Conservation (phyloP, 768 basidiomycete genomes). For the Dictyophora rubrovolvata region DNA sequence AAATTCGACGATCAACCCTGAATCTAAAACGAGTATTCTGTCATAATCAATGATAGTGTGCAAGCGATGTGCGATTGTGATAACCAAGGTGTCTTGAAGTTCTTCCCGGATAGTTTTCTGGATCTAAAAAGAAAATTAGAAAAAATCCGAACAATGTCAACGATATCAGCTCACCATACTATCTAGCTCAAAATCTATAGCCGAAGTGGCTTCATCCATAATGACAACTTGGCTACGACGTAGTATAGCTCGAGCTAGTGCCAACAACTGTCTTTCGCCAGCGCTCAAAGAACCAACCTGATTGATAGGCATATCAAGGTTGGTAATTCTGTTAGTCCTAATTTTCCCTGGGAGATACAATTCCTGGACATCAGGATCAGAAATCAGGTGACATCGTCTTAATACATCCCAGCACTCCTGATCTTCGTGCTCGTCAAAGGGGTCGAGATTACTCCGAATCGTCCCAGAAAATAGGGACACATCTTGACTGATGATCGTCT, state of each 20-base stretch:
- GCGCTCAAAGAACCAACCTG: slow-evolving; percentile 9
- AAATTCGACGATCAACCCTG: slow-evolving; percentile 64
- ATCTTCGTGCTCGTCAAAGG: slow-evolving; percentile 45
- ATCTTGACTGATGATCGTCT: slow-evolving; percentile 71
- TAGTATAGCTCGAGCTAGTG: slow-evolving; percentile 57
- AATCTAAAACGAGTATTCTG: slow-evolving; percentile 60
- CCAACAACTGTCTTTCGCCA: slow-evolving; percentile 59
- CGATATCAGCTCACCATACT: slow-evolving; percentile 39
- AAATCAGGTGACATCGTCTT: slow-evolving; percentile 50
- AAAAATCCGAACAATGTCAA: neutral
- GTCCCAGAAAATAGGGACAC: slow-evolving; percentile 67
- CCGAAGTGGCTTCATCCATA: slow-evolving; percentile 72
- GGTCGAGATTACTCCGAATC: slow-evolving; percentile 63
- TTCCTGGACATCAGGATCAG: slow-evolving; percentile 25
- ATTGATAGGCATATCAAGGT: slow-evolving; percentile 53
- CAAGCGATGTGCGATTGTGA: slow-evolving; percentile 77
- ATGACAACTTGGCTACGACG: slow-evolving; percentile 57
- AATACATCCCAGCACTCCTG: slow-evolving; percentile 58
- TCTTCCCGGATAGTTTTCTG: slow-evolving; percentile 68
- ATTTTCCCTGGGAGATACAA: slow-evolving; percentile 10
- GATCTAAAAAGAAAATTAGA: slow-evolving; percentile 31
- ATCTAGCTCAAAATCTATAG: slow-evolving; percentile 61
- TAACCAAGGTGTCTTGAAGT: slow-evolving; percentile 57
- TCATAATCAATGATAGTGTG: slow-evolving; percentile 72
- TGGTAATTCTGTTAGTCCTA: slow-evolving; percentile 15